These are phyloP conservation scores for Betula pendula DNA, from an alignment of 306 rosid genomes.

Conservation along the genomic window DNA sequence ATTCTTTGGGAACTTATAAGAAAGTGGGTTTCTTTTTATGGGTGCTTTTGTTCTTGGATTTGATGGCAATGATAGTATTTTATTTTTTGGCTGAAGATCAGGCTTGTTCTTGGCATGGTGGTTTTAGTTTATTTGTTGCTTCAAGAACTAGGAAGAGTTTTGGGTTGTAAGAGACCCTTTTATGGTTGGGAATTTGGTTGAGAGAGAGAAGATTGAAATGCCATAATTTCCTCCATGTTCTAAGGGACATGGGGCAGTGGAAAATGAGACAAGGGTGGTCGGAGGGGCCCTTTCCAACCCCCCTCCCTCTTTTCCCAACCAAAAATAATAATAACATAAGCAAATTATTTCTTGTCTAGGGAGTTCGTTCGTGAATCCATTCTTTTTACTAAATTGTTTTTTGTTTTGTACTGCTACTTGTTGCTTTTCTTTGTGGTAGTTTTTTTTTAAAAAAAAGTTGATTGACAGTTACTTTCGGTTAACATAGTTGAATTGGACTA, in stretches of 20 bases:
- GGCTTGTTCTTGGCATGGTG: slow-evolving; percentile 34
- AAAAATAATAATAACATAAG: slow-evolving; percentile 21
- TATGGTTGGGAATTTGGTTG: slow-evolving; percentile 32
- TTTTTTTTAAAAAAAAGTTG: slow-evolving; percentile 11
- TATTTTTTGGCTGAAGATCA: slow-evolving; percentile 9
- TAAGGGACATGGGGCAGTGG: slow-evolving; percentile 72
- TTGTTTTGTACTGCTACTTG: slow-evolving; percentile 3
- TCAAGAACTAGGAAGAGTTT: slow-evolving; percentile 47
- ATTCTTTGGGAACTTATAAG: too few species aligned
- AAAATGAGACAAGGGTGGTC: slow-evolving; percentile 65
- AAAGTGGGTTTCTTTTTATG: too few species aligned
- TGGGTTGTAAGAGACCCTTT: slow-evolving; percentile 33
- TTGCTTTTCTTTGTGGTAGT: slow-evolving; percentile 19
- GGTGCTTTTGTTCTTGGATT: slow-evolving; percentile 41
- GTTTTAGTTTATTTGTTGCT: slow-evolving; percentile 29
- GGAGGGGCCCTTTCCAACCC: slow-evolving; percentile 55
- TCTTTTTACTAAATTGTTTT: too few species aligned
- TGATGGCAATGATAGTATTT: slow-evolving; percentile 42
- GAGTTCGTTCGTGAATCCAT: too few species aligned
- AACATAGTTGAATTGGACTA: not conserved
- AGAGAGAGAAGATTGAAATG: slow-evolving; percentile 36
- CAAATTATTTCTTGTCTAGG: too few species aligned
- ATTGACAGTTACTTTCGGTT: slow-evolving; percentile 41
- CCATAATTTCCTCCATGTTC: slow-evolving; percentile 98
- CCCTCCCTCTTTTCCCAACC: not conserved